Conservation (phyloP, 257 asterid species). For the Nicotiana otophora region DNA sequence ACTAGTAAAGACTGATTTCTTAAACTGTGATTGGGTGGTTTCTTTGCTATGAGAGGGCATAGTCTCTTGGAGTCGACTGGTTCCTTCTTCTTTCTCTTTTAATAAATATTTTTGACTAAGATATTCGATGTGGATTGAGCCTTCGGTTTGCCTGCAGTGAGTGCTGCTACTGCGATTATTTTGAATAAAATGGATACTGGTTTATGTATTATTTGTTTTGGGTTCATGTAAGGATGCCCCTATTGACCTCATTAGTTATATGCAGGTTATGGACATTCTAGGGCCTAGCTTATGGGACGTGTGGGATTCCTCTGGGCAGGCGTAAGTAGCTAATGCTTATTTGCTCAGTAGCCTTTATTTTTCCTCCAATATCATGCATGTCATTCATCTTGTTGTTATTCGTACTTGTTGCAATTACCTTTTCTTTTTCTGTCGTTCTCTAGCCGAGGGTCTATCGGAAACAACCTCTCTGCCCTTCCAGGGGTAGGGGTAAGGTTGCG, state of each 20-base stretch:
- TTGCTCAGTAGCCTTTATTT: background rate
- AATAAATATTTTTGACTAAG: background rate
- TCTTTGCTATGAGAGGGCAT: background rate
- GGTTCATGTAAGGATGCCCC: background rate
- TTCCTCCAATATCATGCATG: background rate
- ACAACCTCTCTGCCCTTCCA: no score
- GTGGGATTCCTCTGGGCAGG: constrained; percentile 48
- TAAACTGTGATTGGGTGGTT: background rate
- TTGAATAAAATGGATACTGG: background rate
- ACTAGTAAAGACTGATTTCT: background rate
- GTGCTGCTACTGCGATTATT: background rate
- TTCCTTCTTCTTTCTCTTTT: background rate
- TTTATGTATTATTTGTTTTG: constrained; percentile 2
- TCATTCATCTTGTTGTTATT: no score
- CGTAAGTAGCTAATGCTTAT: constrained; percentile 25
- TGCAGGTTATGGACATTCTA: constrained; percentile 51
- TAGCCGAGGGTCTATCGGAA: no score
- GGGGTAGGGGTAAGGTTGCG: no score
- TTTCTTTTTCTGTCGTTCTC: no score
- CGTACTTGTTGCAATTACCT: no score
- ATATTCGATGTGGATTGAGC: background rate
- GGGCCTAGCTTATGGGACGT: constrained; percentile 55
- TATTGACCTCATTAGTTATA: background rate
- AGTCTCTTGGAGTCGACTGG: background rate
- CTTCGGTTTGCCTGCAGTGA: background rate